Base-by-base conservation (phyloP, 2,329 filamentous ascomycete species). In the Botrytis deweyae region DNA sequence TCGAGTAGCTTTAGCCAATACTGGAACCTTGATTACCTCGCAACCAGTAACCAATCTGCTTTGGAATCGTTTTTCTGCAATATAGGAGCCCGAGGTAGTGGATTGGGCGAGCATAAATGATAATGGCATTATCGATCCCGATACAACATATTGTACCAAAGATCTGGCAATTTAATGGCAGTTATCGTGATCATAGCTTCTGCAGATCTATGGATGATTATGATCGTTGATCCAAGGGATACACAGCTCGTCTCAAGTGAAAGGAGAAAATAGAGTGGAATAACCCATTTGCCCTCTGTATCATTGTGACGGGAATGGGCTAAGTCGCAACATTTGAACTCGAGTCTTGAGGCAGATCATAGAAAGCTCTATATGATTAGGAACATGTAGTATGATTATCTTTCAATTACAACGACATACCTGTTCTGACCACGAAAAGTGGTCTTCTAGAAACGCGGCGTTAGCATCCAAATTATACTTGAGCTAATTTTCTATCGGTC, bases 1-100 rank as follows among this genome's bases (percentile, higher is more conserved):
- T 52, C 67, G 8, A 74, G 44, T 66, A 52, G 67, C 6, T 4
- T 66, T 2, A 65, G 46, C 36, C 29, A 61, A 12, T 42, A 40
- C 33, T 25, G 33, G 22, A 33, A 71, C 72, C 86, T 88, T 75
- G 84, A 86, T 76, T 85, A 88, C 78, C 81, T 84, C 89, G 74
- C 88, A 88, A 72, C 86, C 88, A 1, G 87, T 86, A 73, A 85
- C 85, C 25, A 88, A 90, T 76, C 81, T 90, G 12, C 81, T 1
- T 1, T 89, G 87, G 78, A 88, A 89, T 75, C 16, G 7, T 44
- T 44, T 44, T 44, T 44, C 16, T 20, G 16, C 16, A 44, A 20
- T 20, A 44, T 6, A 20, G 5, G 42, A 6, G 6, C 16, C 20
- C 3, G 42, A n/a, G 22, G 6, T n/a, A 25, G 58, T 65, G 2